These are phyloP conservation scores for Cymbopogon citratus DNA, from an alignment of 176 grass and related monocot species.

Conservation along the genomic window DNA sequence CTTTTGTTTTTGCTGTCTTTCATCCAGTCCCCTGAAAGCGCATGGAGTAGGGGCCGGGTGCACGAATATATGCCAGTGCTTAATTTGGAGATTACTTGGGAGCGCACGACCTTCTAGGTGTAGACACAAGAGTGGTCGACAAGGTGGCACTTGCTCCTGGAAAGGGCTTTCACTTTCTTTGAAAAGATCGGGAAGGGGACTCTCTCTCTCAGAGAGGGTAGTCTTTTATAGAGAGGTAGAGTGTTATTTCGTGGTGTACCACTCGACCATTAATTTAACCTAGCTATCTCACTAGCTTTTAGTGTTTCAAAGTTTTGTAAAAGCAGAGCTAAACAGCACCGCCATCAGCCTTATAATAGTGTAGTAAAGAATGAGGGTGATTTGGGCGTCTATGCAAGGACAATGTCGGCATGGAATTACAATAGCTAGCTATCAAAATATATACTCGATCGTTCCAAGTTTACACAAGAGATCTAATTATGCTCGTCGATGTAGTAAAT, in stretches of 20 bases:
- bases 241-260: constrained; percentile 4
- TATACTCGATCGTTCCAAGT: too few species aligned
- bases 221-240: constrained; percentile 27
- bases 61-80: constrained; percentile 2
- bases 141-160: constrained; percentile 41
- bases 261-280: constrained; percentile 17
- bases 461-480: too few species aligned
- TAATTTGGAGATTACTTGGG: constrained; percentile 28
- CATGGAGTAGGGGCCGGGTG: not conserved
- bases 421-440: too few species aligned
- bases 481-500: too few species aligned
- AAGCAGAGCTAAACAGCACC: not conserved
- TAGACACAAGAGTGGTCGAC: constrained; percentile 29
- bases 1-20: not conserved
- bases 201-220: not conserved
- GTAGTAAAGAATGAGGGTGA: not conserved
- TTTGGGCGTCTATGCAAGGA: not conserved
- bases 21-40: too few species aligned
- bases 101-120: constrained; percentile 30
- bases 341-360: not conserved
- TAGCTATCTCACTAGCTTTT: not conserved
- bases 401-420: not conserved
- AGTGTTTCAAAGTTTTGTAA: not conserved
- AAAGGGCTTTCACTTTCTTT: constrained; percentile 45
- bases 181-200: constrained; percentile 32